Evolutionary conservation across 305 asterid species (phyloP).

Genomic region (Solanum hybrid): DNA sequence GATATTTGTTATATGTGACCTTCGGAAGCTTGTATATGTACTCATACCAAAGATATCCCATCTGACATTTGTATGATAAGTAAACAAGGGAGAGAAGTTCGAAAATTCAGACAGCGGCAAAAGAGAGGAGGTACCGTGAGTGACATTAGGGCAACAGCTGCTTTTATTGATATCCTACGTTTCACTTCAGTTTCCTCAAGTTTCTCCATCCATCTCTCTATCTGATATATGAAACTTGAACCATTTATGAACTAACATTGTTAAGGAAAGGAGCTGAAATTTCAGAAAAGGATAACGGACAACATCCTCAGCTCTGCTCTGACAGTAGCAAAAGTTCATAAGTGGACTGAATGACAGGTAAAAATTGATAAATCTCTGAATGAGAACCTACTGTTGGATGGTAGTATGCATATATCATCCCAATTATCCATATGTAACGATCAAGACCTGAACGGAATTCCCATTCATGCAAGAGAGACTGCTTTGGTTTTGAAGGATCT

Average conservation of each 20-base stretch:
- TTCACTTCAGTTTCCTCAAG: constrained; percentile 79
- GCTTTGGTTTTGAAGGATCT: constrained; percentile 46
- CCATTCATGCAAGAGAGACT: constrained; percentile 62
- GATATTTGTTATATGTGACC: constrained; percentile 65
- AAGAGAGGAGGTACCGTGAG: constrained; percentile 36
- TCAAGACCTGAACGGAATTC: constrained; percentile 85
- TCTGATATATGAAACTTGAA: constrained; percentile 33
- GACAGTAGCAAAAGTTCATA: background rate
- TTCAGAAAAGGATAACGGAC: background rate
- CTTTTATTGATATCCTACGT: constrained; percentile 56
- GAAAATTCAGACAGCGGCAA: constrained; percentile 2
- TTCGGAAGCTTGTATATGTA: constrained; percentile 76
- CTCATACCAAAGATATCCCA: constrained; percentile 85
- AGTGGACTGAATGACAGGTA: background rate
- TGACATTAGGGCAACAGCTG: constrained; percentile 37
- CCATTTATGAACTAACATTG: background rate
- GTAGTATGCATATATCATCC: constrained; percentile 79
- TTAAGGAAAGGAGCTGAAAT: background rate
- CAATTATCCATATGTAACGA: constrained; percentile 84
- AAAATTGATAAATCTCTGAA: constrained; percentile 2
- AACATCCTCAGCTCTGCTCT: background rate
- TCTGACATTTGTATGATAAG: constrained; percentile 26
- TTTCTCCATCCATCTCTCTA: constrained; percentile 90
- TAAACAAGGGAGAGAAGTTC: constrained; percentile 10
- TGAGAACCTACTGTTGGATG: constrained; percentile 67